phyloP scores from a whole-genome alignment of 2,329 filamentous ascomycete species.

The Claviceps sorghi region DNA sequence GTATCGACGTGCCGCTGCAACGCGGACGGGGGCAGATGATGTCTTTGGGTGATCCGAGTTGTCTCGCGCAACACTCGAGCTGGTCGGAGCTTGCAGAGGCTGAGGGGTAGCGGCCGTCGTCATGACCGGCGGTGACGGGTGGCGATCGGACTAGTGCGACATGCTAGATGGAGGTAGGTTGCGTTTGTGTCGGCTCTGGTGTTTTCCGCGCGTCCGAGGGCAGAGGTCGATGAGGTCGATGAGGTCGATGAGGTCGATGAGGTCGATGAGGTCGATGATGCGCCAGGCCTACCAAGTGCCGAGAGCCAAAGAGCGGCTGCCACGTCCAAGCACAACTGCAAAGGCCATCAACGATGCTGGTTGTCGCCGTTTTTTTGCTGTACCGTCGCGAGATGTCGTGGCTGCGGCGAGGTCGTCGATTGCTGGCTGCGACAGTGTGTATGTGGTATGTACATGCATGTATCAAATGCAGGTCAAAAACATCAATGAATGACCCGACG shows the following conservation, averaged over 20 bases:
- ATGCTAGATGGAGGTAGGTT: constrained; percentile 1
- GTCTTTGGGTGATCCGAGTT: constrained; percentile 1
- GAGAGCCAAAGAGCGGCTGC: not conserved
- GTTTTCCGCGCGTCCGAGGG: not conserved
- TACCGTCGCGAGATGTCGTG: constrained; percentile 4
- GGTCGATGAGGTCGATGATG: not conserved
- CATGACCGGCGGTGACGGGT: constrained; percentile 12
- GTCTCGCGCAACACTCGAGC: constrained; percentile 2
- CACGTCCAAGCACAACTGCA: not conserved
- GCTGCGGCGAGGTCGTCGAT: constrained; percentile 2
- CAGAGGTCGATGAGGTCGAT: not conserved
- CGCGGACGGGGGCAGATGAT: constrained; percentile 10
- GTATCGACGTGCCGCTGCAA: constrained; percentile 15
- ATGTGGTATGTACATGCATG: not conserved
- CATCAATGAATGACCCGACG: too few relatives aligned
- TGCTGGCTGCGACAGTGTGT: not conserved
- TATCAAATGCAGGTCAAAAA: not conserved
- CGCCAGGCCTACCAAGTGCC: not conserved
- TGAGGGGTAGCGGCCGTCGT: constrained; percentile 8
- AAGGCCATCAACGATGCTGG: not conserved
- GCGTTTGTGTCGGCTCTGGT: too few relatives aligned
- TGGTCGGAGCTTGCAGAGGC: constrained; percentile 6
- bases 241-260: not conserved
- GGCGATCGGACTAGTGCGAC: constrained; percentile 1
- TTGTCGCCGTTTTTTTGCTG: constrained; percentile 1